phyloP scores from a whole-genome alignment of 1,284 basidiomycete species.

The Sanghuangporus sanghuang region DNA sequence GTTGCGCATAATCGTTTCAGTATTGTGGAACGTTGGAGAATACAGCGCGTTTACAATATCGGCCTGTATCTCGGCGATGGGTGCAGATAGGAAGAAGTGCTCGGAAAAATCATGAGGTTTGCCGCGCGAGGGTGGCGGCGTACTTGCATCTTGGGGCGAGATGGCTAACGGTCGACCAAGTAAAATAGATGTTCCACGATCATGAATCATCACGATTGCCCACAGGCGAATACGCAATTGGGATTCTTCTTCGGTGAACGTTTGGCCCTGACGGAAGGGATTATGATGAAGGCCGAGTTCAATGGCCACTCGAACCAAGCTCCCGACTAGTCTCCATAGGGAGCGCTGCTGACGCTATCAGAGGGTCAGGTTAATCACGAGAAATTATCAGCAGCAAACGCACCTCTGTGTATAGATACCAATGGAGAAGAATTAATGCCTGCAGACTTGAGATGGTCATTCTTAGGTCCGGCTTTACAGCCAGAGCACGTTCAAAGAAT shows the following conservation, averaged over 20 bases:
- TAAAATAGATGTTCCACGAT: conserved; percentile 77
- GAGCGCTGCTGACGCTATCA: conserved; percentile 74
- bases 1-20: conserved; percentile 65
- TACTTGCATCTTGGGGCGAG: conserved; percentile 69
- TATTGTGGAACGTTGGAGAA: conserved; percentile 59
- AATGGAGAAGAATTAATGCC: conserved; percentile 74
- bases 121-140: conserved; percentile 55
- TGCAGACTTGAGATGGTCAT: conserved; percentile 77
- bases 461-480: conserved; percentile 71
- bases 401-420: conserved; percentile 84
- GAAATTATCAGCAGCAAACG: conserved; percentile 22
- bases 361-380: conserved; percentile 15
- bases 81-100: conserved; percentile 65
- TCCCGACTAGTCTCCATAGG: conserved; percentile 78
- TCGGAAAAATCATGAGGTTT: conserved; percentile 47
- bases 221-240: conserved; percentile 73
- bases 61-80: conserved; percentile 74
- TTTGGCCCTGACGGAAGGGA: conserved; percentile 47
- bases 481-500: conserved; percentile 71
- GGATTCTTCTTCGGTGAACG: conserved; percentile 68
- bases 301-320: conserved; percentile 70
- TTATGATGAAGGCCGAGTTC: conserved; percentile 81
- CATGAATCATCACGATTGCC: conserved; percentile 76
- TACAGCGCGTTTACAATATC: conserved; percentile 82
- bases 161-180: conserved; percentile 80